Base-by-base conservation (phyloP, 441 rosid species). In the Adansonia madagascariensis region DNA sequence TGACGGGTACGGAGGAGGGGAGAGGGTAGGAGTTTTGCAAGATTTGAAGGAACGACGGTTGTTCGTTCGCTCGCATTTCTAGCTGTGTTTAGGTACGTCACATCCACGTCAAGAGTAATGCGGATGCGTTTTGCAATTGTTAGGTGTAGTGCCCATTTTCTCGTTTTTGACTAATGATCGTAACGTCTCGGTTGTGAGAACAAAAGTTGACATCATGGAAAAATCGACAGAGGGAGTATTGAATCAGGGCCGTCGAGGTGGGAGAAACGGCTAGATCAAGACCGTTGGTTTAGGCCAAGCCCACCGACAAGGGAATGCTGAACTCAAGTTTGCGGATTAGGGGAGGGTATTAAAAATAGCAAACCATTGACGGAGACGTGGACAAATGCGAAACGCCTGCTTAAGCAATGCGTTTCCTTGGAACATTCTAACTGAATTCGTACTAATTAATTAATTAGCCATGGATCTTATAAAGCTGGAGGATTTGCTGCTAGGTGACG, bases 201-300 rank as follows among this genome's bases (percentile, higher is more conserved):
- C 27, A 65, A 17, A 65, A 17, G 52, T 65, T 41, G 14, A 43
- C 27, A 65, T 44, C 31, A 43, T n/a, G 4, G 7, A 17, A 65
- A 0, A 43, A 41, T 14, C 52, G 46, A 17, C 31, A 31, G 35
- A 22, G 55, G 20, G 20, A 75, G 63, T 71, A 81, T 77, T 24
- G 63, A 35, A 83, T 83, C 85, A 7, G 79, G 60, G 44, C 72
- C 85, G 86, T 82, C 71, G 66, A 57, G 68, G 0, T 1, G 8
- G 52, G n/a, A 65, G 10, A 31, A 4, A 10, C 0, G 47, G 35
- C 6, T 10, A 61, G 73, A 69, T 78, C 78, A 4, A n/a, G 78
- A 44, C 81, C 81, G 84, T 80, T 56, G 79, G 17, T n/a, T 47
- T 49, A 15, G 41, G 61, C 68, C 74, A 61, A 64, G 66, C 18